Conservation (phyloP, 192 early-diverging fungal genomes). For the Dimargaris cristalligena region DNA sequence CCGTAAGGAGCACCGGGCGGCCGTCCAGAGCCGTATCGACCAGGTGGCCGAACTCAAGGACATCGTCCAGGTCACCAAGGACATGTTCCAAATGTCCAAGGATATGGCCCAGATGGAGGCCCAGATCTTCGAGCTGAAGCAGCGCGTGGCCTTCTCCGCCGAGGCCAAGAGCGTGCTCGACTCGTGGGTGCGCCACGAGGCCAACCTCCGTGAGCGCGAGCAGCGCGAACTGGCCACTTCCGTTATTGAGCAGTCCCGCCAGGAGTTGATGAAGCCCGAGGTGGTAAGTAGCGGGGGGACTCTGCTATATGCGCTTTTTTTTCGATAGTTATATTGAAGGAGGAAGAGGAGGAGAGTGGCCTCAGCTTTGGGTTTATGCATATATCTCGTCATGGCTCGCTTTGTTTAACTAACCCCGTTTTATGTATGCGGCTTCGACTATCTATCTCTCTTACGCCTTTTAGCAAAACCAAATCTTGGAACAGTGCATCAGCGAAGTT, state of each 20-base stretch:
- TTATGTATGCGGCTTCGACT: neutral
- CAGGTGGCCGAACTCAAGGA: slow-evolving; percentile 86
- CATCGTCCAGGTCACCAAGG: slow-evolving; percentile 84
- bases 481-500: slow-evolving; percentile 38
- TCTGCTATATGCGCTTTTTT: neutral
- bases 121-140: slow-evolving; percentile 88
- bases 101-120: slow-evolving; percentile 89
- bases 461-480: slow-evolving; percentile 37
- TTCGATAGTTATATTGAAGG: neutral
- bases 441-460: slow-evolving; percentile 1
- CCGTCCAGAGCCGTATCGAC: slow-evolving; percentile 76
- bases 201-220: slow-evolving; percentile 77
- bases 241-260: slow-evolving; percentile 70
- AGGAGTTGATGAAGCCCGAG: slow-evolving; percentile 49
- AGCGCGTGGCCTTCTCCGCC: slow-evolving; percentile 54
- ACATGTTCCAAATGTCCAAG: slow-evolving; percentile 85
- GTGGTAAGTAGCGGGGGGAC: slow-evolving; percentile 30
- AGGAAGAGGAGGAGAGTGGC: too few relatives aligned
- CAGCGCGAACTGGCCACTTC: slow-evolving; percentile 71
- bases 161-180: slow-evolving; percentile 84
- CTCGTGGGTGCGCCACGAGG: slow-evolving; percentile 95
- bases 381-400: too few relatives aligned
- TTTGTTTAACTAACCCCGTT: neutral
- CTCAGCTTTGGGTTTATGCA: too few relatives aligned
- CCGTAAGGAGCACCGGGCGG: slow-evolving; percentile 78